Evolutionary conservation across 2,329 filamentous ascomycete genomes (phyloP), one percentile per base, ranked within the genome.

Genomic region (Pseudocercospora fuligena): DNA sequence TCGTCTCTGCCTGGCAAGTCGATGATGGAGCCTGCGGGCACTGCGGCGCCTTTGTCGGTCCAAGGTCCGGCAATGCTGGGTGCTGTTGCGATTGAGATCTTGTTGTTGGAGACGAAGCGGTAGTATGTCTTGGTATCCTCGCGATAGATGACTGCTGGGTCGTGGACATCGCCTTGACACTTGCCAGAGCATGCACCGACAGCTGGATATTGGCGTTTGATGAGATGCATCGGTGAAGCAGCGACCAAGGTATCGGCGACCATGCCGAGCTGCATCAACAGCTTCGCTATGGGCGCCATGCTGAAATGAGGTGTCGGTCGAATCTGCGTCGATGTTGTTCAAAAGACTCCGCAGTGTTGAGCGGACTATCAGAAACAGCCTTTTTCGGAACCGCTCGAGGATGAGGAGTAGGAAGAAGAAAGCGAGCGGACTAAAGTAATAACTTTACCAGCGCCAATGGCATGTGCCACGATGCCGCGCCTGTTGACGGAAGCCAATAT

Each of bases 31-130:
- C 82, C 83, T 29, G 68, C 70, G 0, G 83, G 81, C 12, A 86
- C 74, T 16, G 81, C 80, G 11, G 82, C 80, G 5, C 83, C 83
- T 64, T 81, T 73, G 53, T 79, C 78, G 2, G 79, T 82, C 84
- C 84, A 86, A 8, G 84, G 83, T 0, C 84, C 84, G 12, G 74
- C 74, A 46, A 86, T 79, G 9, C 77, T 75, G 0, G 81, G 78
- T 3, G 84, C 80, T 23, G 78, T 82, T 46, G 82, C 80, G 51
- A 84, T 80, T 1, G 82, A 79, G 53, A 86, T 85, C 62, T 80
- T 79, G 57, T 81, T 80, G 33, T 82, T 82, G 0, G 84, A 86
- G 0, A 82, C 83, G 71, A 86, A 85, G 12, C 83, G 82, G 72
- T 82, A 86, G 73, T 86, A 86, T 0, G 70, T 80, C 31, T 61